phyloP scores from a whole-genome alignment of 495 filamentous ascomycete species.

The Daldinia vernicosa region DNA sequence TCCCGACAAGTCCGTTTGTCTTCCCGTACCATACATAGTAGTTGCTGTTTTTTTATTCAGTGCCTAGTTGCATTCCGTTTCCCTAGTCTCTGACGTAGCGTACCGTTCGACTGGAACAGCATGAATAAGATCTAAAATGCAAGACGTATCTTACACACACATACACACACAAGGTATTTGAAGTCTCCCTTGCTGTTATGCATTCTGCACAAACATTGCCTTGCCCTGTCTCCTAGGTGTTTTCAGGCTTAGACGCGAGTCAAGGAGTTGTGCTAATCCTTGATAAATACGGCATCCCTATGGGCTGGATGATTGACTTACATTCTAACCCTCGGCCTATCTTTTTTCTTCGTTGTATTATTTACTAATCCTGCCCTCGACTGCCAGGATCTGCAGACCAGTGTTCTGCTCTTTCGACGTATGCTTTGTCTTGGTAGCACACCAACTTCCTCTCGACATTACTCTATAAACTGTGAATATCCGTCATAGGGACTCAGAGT shows the following conservation, averaged over 20 bases:
- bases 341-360: slow-evolving; percentile 37
- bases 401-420: slow-evolving; percentile 20
- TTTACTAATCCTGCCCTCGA: slow-evolving; percentile 36
- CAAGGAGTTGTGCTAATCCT: slow-evolving; percentile 29
- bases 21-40: slow-evolving; percentile 3
- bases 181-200: slow-evolving; percentile 47
- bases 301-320: slow-evolving; percentile 39
- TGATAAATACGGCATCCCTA: slow-evolving; percentile 45
- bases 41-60: slow-evolving; percentile 24
- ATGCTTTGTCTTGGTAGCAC: slow-evolving; percentile 29
- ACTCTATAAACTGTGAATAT: slow-evolving; percentile 43
- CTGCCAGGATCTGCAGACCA: slow-evolving; percentile 31
- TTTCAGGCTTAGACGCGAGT: slow-evolving; percentile 35
- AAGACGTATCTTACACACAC: slow-evolving; percentile 39
- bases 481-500: slow-evolving; percentile 39
- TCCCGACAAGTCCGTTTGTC: slow-evolving; percentile 38
- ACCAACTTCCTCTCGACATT: slow-evolving; percentile 22
- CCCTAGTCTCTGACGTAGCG: slow-evolving; percentile 36
- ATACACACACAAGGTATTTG: slow-evolving; percentile 38
- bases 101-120: slow-evolving; percentile 35
- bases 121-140: slow-evolving; percentile 35
- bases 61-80: slow-evolving; percentile 39
- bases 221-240: slow-evolving; percentile 8
- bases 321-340: slow-evolving; percentile 34
- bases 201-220: slow-evolving; percentile 43